Evolutionary conservation across 108 stramenopile species (phyloP), one percentile per base, ranked within the genome.

Genomic region (Cylindrotheca fusiformis): DNA sequence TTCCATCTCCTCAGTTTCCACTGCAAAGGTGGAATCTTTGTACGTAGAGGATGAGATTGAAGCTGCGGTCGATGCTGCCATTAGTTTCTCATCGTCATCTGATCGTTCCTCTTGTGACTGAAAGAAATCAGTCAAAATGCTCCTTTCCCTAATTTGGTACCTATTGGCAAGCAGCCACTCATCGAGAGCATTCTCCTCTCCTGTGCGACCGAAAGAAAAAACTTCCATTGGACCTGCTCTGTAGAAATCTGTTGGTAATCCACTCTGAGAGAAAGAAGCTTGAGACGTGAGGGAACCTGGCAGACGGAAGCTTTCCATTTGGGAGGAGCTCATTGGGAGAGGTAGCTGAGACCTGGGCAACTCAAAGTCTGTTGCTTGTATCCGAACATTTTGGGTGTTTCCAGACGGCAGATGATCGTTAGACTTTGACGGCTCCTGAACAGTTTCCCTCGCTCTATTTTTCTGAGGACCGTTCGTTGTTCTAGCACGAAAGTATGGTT

Each of bases 41-140:
- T 68, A 75, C 45, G 68, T 69, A 6, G 86, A 91, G 14, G 90
- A 91, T 28, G 87, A 85, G 33, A 91, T 67, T 0, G 90, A 91
- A 23, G 90, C 90, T 26, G 83, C 83, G 31, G 90, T 91, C 28
- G 90, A 91, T 8, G 87, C 82, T 23, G 72, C 83, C 52, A 82
- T 69, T 1, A 74, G 31, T 32, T 55, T 3, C 19, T 71, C 70
- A 49, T 68, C 70, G 45, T 66, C 65, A 30, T 60, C 65, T 24
- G 23, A 55, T 12, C 69, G 65, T n/a, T 57, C 67, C 8, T 56
- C 36, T 32, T 66, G 59, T 17, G 58, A 58, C 51, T 32, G 49
- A 49, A 83, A 83, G 27, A 91, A 72, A 28, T 87, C 83, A n/a
- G 66, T 48, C 14, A 87, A 61, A 30, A 87, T 80, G 52, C 79